A percentile compares a stretch with the other conserved stretches of the same genome.
phyloP scores from a whole-genome alignment of 495 filamentous ascomycete genomes.

The Staphylotrichum longicolle region DNA sequence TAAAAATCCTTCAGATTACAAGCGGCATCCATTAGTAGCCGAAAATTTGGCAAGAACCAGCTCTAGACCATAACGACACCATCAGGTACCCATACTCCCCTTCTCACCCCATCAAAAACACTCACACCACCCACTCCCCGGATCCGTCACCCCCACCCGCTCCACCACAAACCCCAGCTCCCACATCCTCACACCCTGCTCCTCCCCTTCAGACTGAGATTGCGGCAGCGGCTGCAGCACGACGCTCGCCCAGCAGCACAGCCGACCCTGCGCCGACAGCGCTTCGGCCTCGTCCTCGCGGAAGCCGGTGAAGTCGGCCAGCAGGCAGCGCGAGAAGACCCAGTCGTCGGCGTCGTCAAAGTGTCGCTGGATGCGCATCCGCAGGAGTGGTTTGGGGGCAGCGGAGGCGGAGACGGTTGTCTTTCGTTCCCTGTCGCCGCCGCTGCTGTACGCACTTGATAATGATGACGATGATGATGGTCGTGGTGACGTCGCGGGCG shows the following conservation, averaged over 20 bases:
- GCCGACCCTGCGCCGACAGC: constrained; percentile 22
- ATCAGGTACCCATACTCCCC: too few relatives aligned
- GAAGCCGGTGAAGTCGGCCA: constrained; percentile 32
- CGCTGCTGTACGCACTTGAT: neutral
- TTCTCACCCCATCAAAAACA: constrained; percentile 12
- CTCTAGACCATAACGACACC: too few relatives aligned
- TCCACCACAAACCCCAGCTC: constrained; percentile 21
- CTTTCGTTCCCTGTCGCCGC: too few relatives aligned
- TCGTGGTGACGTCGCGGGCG: neutral
- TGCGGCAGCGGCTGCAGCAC: constrained; percentile 9
- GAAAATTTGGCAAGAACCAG: too few relatives aligned
- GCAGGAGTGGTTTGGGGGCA: neutral
- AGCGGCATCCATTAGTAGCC: too few relatives aligned
- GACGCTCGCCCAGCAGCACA: constrained; percentile 35
- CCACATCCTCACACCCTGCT: constrained; percentile 4
- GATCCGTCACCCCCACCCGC: constrained; percentile 13
- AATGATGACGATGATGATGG: neutral
- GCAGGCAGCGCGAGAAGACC: constrained; percentile 33
- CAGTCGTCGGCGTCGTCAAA: constrained; percentile 34
- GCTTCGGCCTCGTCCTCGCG: constrained; percentile 24
- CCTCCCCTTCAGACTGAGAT: neutral
- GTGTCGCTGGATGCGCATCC: constrained; percentile 14
- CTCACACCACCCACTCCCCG: constrained; percentile 18
- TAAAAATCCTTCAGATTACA: too few relatives aligned
- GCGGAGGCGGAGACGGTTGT: too few relatives aligned